Evolutionary conservation across 1,139 yeast genomes (phyloP), one percentile per base, ranked within the genome.

Genomic region (Nakaseomyces nivariensis): DNA sequence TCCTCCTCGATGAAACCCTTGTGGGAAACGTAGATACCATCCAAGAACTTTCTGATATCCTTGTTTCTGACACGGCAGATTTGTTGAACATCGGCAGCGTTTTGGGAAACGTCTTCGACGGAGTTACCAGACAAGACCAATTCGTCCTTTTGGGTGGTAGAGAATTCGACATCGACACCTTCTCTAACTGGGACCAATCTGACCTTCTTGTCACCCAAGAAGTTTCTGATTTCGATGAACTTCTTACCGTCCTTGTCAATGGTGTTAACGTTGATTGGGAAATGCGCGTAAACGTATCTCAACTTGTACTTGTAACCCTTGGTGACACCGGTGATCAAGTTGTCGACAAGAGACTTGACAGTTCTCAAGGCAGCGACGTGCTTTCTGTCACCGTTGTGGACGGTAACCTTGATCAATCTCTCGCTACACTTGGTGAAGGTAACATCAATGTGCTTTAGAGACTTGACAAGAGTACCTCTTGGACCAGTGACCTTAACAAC

Each of bases 21-120:
- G 79, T 87, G 95, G 63, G 97, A 90, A 69, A 92, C 98, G 76
- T 92, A 92, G 79, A 92, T 90, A 89, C 98, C 98, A 77, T 92
- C 98, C 82, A 92, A 85, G 79, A 85, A 92, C 85, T 92, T 92
- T 80, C 98, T 89, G 90, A 94, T 92, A 92, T 94, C 99, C 90
- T 94, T 94, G 95, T 92, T 92, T 83, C 97, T 87, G 72, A 90
- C 98, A 75, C 95, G 85, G 81, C 97, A 90, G 76, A 82, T 81
- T 80, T 94, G 98, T 79, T 92, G 97, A 67, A 92, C 81, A 72
- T 90, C 97, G 69, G 98, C 98, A 75, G 96, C 95, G 70, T 90
- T 85, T 79, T 92, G 98, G 62, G 98, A 92, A 66, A 92, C 98
- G 69, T 82, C 86, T 79, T 92, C 98, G 68, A 92, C 81, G 57